Conservation (phyloP, 208 protist species). For the Leishmania martiniquensis region DNA sequence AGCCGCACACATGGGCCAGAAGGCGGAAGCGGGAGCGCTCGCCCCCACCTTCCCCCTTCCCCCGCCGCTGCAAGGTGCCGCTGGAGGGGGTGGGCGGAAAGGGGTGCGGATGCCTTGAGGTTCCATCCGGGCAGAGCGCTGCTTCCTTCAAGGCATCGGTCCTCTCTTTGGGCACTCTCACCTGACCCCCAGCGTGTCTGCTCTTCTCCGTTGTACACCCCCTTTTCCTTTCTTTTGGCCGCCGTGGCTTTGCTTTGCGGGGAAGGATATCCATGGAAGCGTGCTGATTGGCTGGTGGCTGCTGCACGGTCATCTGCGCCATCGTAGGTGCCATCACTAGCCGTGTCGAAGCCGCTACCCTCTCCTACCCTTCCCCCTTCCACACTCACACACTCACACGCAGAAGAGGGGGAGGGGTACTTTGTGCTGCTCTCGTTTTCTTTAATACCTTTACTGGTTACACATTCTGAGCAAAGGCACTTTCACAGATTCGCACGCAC, state of each 20-base stretch:
- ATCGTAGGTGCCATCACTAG: not conserved
- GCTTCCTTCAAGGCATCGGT: not conserved
- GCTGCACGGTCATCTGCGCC: constrained; percentile 3
- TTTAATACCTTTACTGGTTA: no score
- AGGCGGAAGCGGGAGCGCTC: no score
- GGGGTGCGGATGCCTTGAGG: not conserved
- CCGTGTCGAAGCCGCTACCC: not conserved
- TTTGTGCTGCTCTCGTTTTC: no score
- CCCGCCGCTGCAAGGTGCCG: no score
- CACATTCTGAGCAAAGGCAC: no score
- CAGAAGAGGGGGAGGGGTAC: no score
- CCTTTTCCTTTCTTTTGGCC: not conserved
- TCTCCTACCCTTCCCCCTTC: not conserved
- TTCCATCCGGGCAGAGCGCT: not conserved
- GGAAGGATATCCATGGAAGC: not conserved
- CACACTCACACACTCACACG: not conserved
- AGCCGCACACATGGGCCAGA: not conserved
- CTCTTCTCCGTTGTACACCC: not conserved
- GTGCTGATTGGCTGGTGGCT: not conserved
- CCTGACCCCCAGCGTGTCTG: no score
- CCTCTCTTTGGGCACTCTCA: no score
- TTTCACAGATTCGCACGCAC: no score
- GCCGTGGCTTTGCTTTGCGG: not conserved
- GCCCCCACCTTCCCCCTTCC: no score
- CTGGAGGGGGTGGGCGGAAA: no score